A percentile compares a stretch with the other conserved stretches of the same genome.
Evolutionary conservation across 2,329 filamentous ascomycete species (phyloP).

Genomic region (Claviceps spartinae): DNA sequence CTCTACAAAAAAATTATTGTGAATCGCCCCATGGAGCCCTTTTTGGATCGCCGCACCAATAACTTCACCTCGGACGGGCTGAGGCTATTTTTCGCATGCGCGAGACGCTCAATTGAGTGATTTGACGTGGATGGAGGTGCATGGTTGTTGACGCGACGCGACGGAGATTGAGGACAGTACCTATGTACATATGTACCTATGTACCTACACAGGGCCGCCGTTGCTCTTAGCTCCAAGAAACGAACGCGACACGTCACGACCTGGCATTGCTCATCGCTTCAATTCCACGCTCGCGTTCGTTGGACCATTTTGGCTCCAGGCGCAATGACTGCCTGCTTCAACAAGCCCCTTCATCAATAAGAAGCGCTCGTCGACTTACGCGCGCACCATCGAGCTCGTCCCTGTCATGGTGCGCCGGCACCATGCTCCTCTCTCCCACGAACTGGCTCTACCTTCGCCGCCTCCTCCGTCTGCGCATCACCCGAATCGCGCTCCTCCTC

Average conservation of each 20-base stretch:
- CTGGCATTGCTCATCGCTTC: background rate
- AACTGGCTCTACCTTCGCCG: conserved; percentile 24
- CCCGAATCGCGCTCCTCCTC: conserved; percentile 21
- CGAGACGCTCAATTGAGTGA: too few species aligned
- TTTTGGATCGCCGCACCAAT: background rate
- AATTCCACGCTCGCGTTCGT: too few species aligned
- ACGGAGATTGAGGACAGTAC: too few species aligned
- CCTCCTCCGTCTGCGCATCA: conserved; percentile 21
- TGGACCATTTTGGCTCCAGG: background rate
- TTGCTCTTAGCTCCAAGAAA: background rate
- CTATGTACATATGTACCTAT: too few species aligned
- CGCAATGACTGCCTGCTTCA: background rate
- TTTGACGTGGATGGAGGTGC: too few species aligned
- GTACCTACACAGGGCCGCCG: background rate
- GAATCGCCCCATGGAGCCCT: too few species aligned
- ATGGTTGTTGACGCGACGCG: too few species aligned
- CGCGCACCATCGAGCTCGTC: background rate
- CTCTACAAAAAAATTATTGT: too few species aligned
- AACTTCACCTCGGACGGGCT: background rate
- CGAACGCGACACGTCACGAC: background rate
- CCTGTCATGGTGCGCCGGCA: conserved; percentile 1
- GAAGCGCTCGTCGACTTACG: background rate
- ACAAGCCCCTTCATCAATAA: background rate
- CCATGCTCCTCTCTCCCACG: conserved; percentile 16
- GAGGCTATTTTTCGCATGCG: too few species aligned